Evolutionary conservation across 352 stramenopile genomes (phyloP).

Genomic region (Pythium rhizo-oryzae): DNA sequence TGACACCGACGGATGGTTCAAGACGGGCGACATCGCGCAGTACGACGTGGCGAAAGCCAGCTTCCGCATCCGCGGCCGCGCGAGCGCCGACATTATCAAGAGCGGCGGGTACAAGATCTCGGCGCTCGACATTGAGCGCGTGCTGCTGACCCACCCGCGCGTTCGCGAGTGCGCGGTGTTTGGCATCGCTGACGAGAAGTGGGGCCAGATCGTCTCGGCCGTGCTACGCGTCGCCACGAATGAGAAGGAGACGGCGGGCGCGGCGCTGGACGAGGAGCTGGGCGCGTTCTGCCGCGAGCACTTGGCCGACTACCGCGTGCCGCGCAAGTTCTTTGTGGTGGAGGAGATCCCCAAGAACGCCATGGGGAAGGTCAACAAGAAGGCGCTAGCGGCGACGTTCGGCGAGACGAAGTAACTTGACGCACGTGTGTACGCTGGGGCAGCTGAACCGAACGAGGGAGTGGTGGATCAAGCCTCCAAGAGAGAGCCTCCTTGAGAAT

Average conservation of each 20-base stretch:
- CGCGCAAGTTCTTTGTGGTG: slow-evolving; percentile 75
- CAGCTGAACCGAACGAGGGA: neutral
- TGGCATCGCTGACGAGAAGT: slow-evolving; percentile 81
- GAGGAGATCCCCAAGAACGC: slow-evolving; percentile 91
- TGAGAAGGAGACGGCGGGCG: slow-evolving; percentile 23
- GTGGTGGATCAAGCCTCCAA: neutral
- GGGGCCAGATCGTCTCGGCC: slow-evolving; percentile 80
- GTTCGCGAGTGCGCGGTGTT: slow-evolving; percentile 89
- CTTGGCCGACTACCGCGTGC: slow-evolving; percentile 86
- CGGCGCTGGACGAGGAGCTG: slow-evolving; percentile 27
- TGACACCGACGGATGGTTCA: slow-evolving; percentile 88
- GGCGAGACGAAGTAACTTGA: neutral
- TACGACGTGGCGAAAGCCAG: slow-evolving; percentile 69
- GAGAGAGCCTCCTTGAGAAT: no score
- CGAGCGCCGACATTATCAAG: slow-evolving; percentile 93
- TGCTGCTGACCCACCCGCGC: slow-evolving; percentile 80
- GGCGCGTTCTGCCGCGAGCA: slow-evolving; percentile 57
- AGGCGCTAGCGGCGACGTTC: slow-evolving; percentile 62
- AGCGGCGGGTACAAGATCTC: slow-evolving; percentile 93
- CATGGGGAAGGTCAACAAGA: slow-evolving; percentile 96
- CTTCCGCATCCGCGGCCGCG: slow-evolving; percentile 89
- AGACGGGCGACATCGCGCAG: slow-evolving; percentile 90
- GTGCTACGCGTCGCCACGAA: slow-evolving; percentile 42
- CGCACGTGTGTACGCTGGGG: no score
- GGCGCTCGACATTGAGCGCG: slow-evolving; percentile 89